Percentiles rank a stretch among this genome's conserved stretches.
phyloP scores from a whole-genome alignment of 1,139 yeast species.

The Scheffersomyces parashehatae region DNA sequence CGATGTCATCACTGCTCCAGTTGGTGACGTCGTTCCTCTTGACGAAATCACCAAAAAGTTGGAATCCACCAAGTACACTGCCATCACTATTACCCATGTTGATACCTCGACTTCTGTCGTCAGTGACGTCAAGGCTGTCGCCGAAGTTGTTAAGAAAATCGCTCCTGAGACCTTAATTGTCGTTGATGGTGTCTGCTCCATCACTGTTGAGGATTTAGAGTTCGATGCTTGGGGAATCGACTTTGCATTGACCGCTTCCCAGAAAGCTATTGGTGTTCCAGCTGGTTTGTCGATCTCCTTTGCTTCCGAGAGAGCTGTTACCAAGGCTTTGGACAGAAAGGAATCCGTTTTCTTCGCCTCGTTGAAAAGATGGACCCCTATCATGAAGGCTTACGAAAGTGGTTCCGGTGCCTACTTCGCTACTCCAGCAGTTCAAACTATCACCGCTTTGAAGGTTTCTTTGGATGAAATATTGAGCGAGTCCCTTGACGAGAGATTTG shows the following conservation, averaged over 20 bases:
- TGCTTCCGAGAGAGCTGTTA: conserved; percentile 75
- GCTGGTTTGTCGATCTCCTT: conserved; percentile 83
- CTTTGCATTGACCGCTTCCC: conserved; percentile 87
- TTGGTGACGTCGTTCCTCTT: conserved; percentile 72
- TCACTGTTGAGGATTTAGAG: conserved; percentile 82
- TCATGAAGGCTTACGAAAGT: conserved; percentile 83
- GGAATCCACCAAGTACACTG: conserved; percentile 52
- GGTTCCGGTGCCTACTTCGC: conserved; percentile 89
- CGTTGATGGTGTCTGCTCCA: conserved; percentile 94
- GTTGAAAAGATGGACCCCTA: conserved; percentile 83
- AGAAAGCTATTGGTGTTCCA: conserved; percentile 94
- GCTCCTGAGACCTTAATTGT: conserved; percentile 81
- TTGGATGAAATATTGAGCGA: conserved; percentile 67
- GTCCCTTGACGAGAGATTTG: conserved; percentile 62
- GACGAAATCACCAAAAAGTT: conserved; percentile 57
- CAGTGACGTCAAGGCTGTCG: conserved; percentile 64
- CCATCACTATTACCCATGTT: conserved; percentile 88
- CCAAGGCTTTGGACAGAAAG: conserved; percentile 57
- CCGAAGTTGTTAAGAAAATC: conserved; percentile 58
- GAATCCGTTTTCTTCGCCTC: conserved; percentile 72
- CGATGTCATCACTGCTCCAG: conserved; percentile 65
- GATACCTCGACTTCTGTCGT: conserved; percentile 96
- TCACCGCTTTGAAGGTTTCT: conserved; percentile 79
- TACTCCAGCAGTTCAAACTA: conserved; percentile 87
- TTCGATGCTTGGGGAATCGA: conserved; percentile 93